A percentile compares a stretch with the other conserved stretches of the same genome.
These are phyloP conservation scores for Iberis pinnata DNA, from an alignment of 345 rosid genomes.

Conservation along the genomic window DNA sequence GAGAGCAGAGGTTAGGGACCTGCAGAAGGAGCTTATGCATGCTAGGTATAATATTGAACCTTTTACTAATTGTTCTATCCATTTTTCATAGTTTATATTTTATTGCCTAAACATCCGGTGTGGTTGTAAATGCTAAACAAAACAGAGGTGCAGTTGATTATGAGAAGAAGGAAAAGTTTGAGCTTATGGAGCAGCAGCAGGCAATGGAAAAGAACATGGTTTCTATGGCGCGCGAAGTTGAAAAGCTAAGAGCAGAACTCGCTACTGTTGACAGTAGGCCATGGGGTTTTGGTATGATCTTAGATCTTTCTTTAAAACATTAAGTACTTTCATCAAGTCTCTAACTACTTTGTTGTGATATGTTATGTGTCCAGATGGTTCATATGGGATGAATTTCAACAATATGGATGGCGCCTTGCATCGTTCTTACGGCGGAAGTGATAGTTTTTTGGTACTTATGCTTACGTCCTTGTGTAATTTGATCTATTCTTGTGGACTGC, in stretches of 20 bases:
- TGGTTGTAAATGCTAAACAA: background rate
- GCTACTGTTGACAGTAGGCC: slow-evolving; percentile 54
- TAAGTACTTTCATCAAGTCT: background rate
- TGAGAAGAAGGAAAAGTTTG: slow-evolving; percentile 91
- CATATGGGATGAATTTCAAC: slow-evolving; percentile 32
- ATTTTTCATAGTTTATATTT: background rate
- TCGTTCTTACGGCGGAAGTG: no score
- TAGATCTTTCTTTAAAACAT: slow-evolving; percentile 10
- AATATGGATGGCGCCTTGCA: no score
- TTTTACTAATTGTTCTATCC: slow-evolving; percentile 9
- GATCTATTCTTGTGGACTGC: no score
- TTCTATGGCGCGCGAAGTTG: slow-evolving; percentile 98
- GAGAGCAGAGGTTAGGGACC: slow-evolving; percentile 57
- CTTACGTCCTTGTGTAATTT: no score
- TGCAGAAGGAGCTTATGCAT: slow-evolving; percentile 86
- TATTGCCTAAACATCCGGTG: background rate
- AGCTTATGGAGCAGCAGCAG: slow-evolving; percentile 88
- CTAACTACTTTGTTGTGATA: slow-evolving; percentile 4
- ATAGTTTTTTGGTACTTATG: no score
- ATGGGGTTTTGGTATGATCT: slow-evolving; percentile 59
- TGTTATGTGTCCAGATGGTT: slow-evolving; percentile 45
- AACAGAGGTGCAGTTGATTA: slow-evolving; percentile 67
- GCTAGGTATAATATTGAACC: slow-evolving; percentile 48
- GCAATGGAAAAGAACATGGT: slow-evolving; percentile 89
- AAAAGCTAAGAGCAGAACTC: slow-evolving; percentile 81